A percentile compares a stretch with the other conserved stretches of the same genome.
Conservation (phyloP, 1,284 basidiomycete species). For the Phellopilus nigrolimitatus region DNA sequence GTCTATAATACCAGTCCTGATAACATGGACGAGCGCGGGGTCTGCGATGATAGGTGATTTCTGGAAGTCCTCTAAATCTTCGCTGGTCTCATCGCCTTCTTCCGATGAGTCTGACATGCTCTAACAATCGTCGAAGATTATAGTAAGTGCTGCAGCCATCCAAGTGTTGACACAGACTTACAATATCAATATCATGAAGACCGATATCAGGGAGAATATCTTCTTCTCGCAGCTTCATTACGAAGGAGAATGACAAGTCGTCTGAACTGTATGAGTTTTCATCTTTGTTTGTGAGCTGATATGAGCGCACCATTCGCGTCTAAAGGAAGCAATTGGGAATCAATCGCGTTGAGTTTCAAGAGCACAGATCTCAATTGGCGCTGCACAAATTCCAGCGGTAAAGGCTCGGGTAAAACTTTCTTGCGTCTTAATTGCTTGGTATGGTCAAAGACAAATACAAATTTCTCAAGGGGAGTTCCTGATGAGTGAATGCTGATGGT, state of each 20-base stretch:
- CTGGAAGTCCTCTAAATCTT: background rate
- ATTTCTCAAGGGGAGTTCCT: constrained; percentile 1
- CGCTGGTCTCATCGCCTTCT: background rate
- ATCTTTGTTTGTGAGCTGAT: background rate
- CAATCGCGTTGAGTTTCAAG: constrained; percentile 78
- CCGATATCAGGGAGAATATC: constrained; percentile 55
- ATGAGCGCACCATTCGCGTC: constrained; percentile 40
- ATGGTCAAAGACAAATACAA: constrained; percentile 41
- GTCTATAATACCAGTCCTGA: background rate
- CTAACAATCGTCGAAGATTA: no score
- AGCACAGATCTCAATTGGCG: constrained; percentile 84
- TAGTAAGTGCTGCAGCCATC: no score
- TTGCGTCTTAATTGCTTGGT: constrained; percentile 31
- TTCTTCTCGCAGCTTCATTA: constrained; percentile 77
- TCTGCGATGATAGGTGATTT: background rate
- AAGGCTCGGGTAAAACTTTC: constrained; percentile 35
- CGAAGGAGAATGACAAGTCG: constrained; percentile 76
- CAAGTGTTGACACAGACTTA: constrained; percentile 21
- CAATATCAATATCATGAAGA: constrained; percentile 47
- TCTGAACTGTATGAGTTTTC: no score
- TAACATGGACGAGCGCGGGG: constrained; percentile 4
- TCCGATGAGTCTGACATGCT: no score
- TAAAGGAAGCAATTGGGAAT: constrained; percentile 67
- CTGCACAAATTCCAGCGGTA: constrained; percentile 58
- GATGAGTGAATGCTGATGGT: constrained; percentile 9